Conservation (phyloP, 306 rosid species). For the Vigna trinervia region DNA sequence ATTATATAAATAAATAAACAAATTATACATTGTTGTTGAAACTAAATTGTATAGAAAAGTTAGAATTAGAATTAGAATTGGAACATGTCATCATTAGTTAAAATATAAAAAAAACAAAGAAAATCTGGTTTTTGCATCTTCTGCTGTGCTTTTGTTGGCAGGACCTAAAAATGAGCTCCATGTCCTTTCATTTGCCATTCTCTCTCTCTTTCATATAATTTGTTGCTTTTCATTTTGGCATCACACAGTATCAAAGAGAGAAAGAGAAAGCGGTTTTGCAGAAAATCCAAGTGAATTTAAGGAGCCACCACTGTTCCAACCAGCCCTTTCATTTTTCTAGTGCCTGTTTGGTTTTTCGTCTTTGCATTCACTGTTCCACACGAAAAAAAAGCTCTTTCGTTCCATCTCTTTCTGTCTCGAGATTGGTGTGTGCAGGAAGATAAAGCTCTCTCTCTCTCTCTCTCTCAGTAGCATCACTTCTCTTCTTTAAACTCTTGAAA, state of each 20-base stretch:
- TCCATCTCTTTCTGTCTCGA: slow-evolving; percentile 57
- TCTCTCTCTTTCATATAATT: slow-evolving; percentile 24
- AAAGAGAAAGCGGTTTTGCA: slow-evolving; percentile 41
- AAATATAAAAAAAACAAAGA: neutral
- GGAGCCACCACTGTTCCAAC: neutral
- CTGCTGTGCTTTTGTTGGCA: slow-evolving; percentile 22
- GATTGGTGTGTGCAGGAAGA: slow-evolving; percentile 55
- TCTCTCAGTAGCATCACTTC: neutral
- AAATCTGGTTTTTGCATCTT: neutral
- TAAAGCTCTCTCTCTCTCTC: slow-evolving; percentile 26
- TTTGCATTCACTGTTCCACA: slow-evolving; percentile 36
- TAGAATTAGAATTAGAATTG: neutral
- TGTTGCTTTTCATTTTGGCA: slow-evolving; percentile 52
- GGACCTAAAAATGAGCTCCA: slow-evolving; percentile 36
- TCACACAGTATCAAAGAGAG: slow-evolving; percentile 44
- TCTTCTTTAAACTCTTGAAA: slow-evolving; percentile 18
- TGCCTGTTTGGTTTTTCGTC: slow-evolving; percentile 4
- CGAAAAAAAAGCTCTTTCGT: slow-evolving; percentile 21
- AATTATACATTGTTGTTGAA: no score
- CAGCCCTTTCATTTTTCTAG: neutral
- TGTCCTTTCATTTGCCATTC: slow-evolving; percentile 38
- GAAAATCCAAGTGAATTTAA: slow-evolving; percentile 31
- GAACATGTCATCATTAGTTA: neutral
- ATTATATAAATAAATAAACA: no score
- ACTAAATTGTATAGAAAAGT: no score